Base-by-base conservation (phyloP, 352 stramenopile genomes). In the Paralagenidium karlingii region DNA sequence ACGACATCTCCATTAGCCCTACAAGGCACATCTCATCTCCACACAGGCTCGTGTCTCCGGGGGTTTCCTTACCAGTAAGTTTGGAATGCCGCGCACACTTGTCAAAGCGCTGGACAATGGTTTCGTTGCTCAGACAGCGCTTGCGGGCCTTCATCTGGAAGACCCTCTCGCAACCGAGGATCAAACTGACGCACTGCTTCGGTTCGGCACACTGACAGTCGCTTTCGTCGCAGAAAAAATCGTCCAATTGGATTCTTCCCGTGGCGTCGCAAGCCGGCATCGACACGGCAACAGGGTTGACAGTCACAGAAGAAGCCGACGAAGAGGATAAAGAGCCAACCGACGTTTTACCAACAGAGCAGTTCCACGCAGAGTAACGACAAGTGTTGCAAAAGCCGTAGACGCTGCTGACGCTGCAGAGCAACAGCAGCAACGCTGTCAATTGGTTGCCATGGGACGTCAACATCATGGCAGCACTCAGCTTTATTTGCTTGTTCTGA, bases 201-300 rank as follows among this genome's bases (percentile, higher is more conserved):
- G 45, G 59, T 5, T 55, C 45, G 0, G 55, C 55, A 41, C 77
- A 90, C 22, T 47, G 29, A 25, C 73, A 90, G 33, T 73, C 60
- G 36, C 64, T 51, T 29, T 61, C 48, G 33, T 78, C 63, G 28
- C 77, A 90, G 41, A 90, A 85, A 9, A 90, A 66, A 40, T 90
- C 77, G 47, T 87, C 77, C 21, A 86, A 53, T 48, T 86, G 70
- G 34, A 90, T 81, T 10, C 51, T 45, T 21, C 68, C 66, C 10
- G 44, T 34, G 0, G 46, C 51, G 33, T 83, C 51, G 41, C 77
- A 90, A 38, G 87, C 77, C 20, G 61, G 24, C 5, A 73, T 18
- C 10, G 13, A 10, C 8, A 16, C 33, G 13, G 8, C 27, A 12
- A 20, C 27, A 10, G 51, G 34, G n/a, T n/a, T n/a, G n/a, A n/a